A percentile compares a stretch with the other conserved stretches of the same genome.
Conservation (phyloP, 441 rosid species). For the Heliophila coronopifolia region DNA sequence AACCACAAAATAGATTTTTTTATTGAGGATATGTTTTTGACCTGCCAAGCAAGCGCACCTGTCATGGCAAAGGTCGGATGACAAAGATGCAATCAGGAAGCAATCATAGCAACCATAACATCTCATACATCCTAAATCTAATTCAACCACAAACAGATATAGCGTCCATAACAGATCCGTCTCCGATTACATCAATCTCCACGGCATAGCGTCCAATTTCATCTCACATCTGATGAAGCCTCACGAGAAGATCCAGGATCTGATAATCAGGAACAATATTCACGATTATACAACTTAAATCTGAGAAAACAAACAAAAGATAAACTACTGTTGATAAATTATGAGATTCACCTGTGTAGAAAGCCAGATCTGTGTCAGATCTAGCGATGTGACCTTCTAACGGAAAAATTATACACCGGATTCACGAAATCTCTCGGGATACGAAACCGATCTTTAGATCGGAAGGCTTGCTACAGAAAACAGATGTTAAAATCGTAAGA, state of each 20-base stretch:
- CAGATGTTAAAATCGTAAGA: not conserved
- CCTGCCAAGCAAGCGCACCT: too few relatives aligned
- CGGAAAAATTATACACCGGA: not conserved
- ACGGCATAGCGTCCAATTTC: too few relatives aligned
- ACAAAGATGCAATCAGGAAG: constrained; percentile 24
- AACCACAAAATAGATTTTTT: constrained; percentile 12
- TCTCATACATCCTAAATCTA: constrained; percentile 19
- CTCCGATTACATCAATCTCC: too few relatives aligned
- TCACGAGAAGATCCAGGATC: not conserved
- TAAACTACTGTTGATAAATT: not conserved
- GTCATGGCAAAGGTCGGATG: too few relatives aligned
- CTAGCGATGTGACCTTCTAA: not conserved
- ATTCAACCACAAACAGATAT: not conserved
- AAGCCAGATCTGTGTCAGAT: constrained; percentile 2
- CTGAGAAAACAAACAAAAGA: not conserved
- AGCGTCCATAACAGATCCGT: not conserved
- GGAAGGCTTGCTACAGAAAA: not conserved
- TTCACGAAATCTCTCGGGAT: not conserved
- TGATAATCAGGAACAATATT: not conserved
- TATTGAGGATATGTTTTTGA: constrained; percentile 18
- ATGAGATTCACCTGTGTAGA: not conserved
- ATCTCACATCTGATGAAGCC: not conserved
- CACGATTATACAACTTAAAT: not conserved
- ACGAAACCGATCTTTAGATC: not conserved
- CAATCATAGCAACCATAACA: constrained; percentile 16